Evolutionary conservation across 768 basidiomycete species (phyloP), one percentile per base, ranked within the genome.

Genomic region (Pulveroboletus sp.): DNA sequence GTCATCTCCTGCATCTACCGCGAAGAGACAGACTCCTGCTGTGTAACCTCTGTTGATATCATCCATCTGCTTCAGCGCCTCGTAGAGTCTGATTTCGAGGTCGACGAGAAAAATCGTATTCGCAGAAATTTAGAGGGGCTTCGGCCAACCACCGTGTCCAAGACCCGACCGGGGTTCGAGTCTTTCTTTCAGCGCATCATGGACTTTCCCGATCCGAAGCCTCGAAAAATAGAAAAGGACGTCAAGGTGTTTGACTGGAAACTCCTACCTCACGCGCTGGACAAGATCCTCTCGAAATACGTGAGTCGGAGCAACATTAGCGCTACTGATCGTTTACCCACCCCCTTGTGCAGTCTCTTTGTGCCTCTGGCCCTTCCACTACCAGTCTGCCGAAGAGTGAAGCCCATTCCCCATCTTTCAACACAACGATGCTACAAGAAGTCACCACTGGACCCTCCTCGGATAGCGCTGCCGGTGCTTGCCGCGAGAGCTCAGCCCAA

Each of bases 81-180:
- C 42, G 77, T 81, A 36, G 90, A 86, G 39, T 71, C 72, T 4
- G 77, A 86, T 43, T 94, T 96, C 62, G 84, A 84, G 28, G 88
- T 96, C 42, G 93, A 96, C 69, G 95, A 97, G 76, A 97, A 95
- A 77, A 97, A 97, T 62, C 77, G 95, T 46, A 95, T 97, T 59
- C 76, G 95, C 54, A 79, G 94, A 49, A 98, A 98, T 68, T 74
- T 99, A 28, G 94, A 99, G 67, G 91, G 89, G 24, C 86, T 96
- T 62, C 78, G 84, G 45, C 95, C 95, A 1, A 86, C 82, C 47
- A 96, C 94, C 1, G 83, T 97, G 4, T 87, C 88, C 27, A 99
- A 96, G 73, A 80, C 81, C 64, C 87, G 89, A 57, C 72, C 78
- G 0, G 86, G 83, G 10, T 84, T 80, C 50, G 89, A 89, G 59